Percentiles rank a stretch among this genome's conserved stretches.
Evolutionary conservation across 257 asterid genomes (phyloP).

Genomic region (Gynochthodes officinalis): DNA sequence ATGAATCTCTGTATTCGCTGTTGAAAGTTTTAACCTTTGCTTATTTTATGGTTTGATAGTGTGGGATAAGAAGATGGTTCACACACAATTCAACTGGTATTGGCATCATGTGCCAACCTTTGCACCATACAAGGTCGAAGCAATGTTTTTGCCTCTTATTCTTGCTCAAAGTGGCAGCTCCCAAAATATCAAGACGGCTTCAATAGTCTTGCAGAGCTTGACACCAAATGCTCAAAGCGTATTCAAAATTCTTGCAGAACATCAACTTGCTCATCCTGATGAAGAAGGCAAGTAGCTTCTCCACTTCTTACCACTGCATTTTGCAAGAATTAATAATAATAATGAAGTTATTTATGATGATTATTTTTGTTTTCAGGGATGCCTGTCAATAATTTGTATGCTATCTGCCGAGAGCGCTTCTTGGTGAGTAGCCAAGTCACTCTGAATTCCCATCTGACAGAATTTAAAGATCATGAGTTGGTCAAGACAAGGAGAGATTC

Average conservation of each 20-base stretch:
- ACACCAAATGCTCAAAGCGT: slow-evolving; percentile 91
- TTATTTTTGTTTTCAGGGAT: slow-evolving; percentile 50
- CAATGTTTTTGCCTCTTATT: slow-evolving; percentile 69
- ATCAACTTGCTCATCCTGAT: slow-evolving; percentile 75
- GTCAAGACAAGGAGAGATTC: slow-evolving; percentile 71
- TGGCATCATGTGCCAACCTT: slow-evolving; percentile 95
- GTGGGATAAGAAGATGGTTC: slow-evolving; percentile 98
- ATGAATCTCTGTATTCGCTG: neutral
- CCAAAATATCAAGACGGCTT: slow-evolving; percentile 83
- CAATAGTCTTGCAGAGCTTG: slow-evolving; percentile 87
- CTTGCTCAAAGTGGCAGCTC: slow-evolving; percentile 74
- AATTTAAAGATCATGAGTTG: slow-evolving; percentile 91
- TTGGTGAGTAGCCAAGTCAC: slow-evolving; percentile 88
- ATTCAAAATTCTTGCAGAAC: slow-evolving; percentile 72
- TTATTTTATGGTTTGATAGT: slow-evolving; percentile 37
- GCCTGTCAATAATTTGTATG: slow-evolving; percentile 65
- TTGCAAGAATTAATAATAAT: slow-evolving; percentile 9
- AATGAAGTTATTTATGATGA: neutral
- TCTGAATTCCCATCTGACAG: slow-evolving; percentile 85
- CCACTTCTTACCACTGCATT: slow-evolving; percentile 6
- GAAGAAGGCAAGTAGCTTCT: slow-evolving; percentile 71
- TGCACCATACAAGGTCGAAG: slow-evolving; percentile 84
- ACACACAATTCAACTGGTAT: slow-evolving; percentile 94
- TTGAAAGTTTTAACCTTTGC: neutral
- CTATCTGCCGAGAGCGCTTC: slow-evolving; percentile 77